A percentile compares a stretch with the other conserved stretches of the same genome.
Conservation (phyloP, 108 stramenopile species). For the Discostella pseudostelligera region DNA sequence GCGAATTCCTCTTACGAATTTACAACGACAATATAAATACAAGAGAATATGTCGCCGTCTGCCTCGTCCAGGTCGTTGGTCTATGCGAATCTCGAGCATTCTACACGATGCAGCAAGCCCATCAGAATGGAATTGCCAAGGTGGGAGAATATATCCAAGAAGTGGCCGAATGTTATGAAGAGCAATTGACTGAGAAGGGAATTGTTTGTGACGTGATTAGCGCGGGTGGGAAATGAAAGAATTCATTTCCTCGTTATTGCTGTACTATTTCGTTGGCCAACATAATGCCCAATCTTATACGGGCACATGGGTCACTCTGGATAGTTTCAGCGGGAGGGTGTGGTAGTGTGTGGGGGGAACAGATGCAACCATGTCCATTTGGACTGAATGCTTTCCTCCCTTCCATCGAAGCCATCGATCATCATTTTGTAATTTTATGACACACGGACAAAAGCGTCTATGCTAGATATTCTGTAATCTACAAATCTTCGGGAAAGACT, state of each 20-base stretch:
- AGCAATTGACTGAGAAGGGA: constrained; percentile 60
- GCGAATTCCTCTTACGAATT: constrained; percentile 73
- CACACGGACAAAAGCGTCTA: too few species aligned
- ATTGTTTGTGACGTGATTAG: constrained; percentile 74
- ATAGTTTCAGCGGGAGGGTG: too few species aligned
- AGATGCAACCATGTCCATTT: too few species aligned
- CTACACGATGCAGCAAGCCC: constrained; percentile 83
- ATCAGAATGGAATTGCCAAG: constrained; percentile 77
- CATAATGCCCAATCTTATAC: too few species aligned
- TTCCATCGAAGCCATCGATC: too few species aligned
- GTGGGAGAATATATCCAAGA: constrained; percentile 75
- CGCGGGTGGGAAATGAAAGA: constrained; percentile 10
- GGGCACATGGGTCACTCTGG: too few species aligned
- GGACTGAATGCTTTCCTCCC: background rate
- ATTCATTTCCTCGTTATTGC: background rate
- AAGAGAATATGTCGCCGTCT: constrained; percentile 76
- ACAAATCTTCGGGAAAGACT: too few species aligned
- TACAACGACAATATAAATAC: constrained; percentile 87
- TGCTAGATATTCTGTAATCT: too few species aligned
- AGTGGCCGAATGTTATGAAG: constrained; percentile 77
- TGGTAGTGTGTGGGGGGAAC: too few species aligned
- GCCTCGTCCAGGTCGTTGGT: constrained; percentile 76
- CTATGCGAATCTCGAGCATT: constrained; percentile 68
- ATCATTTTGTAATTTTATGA: too few species aligned
- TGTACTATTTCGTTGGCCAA: too few species aligned